Base-by-base conservation (phyloP, 225 moss, liverwort and hornwort genomes). In the Physcomitrium patens region DNA sequence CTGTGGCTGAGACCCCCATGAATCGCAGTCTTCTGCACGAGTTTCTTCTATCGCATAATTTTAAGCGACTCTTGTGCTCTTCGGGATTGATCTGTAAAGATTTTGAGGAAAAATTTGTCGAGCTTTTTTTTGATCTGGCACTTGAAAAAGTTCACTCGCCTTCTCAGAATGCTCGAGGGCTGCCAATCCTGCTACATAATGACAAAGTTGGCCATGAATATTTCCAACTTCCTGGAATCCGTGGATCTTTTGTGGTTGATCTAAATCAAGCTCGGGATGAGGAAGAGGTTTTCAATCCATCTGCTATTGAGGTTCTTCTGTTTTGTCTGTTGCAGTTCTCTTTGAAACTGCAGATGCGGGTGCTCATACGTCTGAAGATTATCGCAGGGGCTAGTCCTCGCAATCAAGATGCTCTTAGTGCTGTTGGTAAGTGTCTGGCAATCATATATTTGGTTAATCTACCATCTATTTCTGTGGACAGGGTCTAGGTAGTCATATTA, bases 351-450 rank as follows among this genome's bases (percentile, higher is more conserved):
- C 99, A 99, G 85, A 72, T 92, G 79, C 89, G 81, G 69, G 79
- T 93, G 71, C 89, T 99, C 19, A 82, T 75, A n/a, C 87, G 85
- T 55, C 75, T 99, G 77, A 95, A 95, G 68, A 84, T 66, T 68
- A 91, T 99, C 71, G 99, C 95, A 55, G 86, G 74, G 46, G 85
- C 77, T 64, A 81, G 91, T 74, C 69, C 83, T 68, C 93, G 90
- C 70, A 99, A 99, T 80, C 93, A 95, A 88, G 95, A 95, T 88
- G 87, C 89, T 66, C 95, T 99, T 64, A 91, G 93, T 78, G 86
- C 90, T 82, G 88, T 89, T 50, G 95, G 99, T 99, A 84, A 85
- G 87, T 63, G 26, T 60, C 19, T 48, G 9, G 68, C 42, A 9
- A 12, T 15, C 5, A 11, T 63, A 54, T 43, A 7, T 55, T 3